A percentile compares a stretch with the other conserved stretches of the same genome.
These are phyloP conservation scores for Penicillium ochrochloron DNA, from an alignment of 495 filamentous ascomycete genomes.

Conservation along the genomic window DNA sequence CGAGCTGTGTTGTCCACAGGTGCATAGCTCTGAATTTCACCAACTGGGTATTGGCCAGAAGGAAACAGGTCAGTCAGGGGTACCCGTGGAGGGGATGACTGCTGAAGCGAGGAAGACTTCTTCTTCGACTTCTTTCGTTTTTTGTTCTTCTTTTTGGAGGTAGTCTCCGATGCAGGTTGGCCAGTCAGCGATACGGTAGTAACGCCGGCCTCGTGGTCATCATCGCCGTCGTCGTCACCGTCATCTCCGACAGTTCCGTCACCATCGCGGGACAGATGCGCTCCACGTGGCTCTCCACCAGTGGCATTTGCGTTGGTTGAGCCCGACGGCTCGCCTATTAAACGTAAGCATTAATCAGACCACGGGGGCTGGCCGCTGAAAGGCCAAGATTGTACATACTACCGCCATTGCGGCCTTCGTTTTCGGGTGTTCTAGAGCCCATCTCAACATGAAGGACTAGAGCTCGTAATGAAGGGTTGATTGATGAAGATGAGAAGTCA, in stretches of 20 bases:
- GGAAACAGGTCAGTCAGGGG: conserved; percentile 57
- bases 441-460: conserved; percentile 32
- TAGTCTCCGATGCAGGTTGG: conserved; percentile 14
- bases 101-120: conserved; percentile 43
- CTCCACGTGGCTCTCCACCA: conserved; percentile 43
- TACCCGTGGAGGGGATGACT: conserved; percentile 60
- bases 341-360: conserved; percentile 8
- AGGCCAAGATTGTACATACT: conserved; percentile 20
- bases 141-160: conserved; percentile 51
- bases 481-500: background rate
- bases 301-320: conserved; percentile 46
- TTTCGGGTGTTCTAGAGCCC: conserved; percentile 37
- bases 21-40: conserved; percentile 55
- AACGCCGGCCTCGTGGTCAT: conserved; percentile 33
- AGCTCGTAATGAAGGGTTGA: background rate
- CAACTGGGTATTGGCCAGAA: conserved; percentile 53
- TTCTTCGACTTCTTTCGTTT: conserved; percentile 60
- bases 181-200: conserved; percentile 28
- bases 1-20: conserved; percentile 56
- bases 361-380: background rate
- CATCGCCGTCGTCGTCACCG: conserved; percentile 63
- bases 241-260: conserved; percentile 45
- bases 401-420: conserved; percentile 30
- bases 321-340: conserved; percentile 29
- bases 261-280: conserved; percentile 44